A percentile compares a stretch with the other conserved stretches of the same genome.
Evolutionary conservation across 768 basidiomycete species (phyloP).

Genomic region (Boletus edulis): DNA sequence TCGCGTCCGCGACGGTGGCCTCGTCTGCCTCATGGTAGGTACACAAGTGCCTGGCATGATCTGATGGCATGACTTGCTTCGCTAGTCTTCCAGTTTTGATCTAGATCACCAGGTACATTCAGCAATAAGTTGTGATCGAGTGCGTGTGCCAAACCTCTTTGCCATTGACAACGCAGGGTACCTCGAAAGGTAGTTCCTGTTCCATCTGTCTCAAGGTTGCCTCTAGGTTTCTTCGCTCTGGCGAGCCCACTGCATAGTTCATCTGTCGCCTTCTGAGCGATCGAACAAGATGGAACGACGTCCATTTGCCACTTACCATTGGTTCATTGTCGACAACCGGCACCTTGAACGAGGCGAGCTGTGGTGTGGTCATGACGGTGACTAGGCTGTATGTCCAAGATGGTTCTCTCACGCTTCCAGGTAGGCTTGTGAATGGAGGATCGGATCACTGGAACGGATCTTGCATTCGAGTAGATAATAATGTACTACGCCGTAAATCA

Average conservation of each 20-base stretch:
- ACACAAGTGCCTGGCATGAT: constrained; percentile 80
- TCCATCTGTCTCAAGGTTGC: constrained; percentile 79
- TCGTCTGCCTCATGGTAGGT: constrained; percentile 87
- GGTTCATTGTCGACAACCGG: constrained; percentile 91
- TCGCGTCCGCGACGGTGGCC: constrained; percentile 71
- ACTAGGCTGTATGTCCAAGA: neutral
- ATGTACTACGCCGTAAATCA: too few relatives aligned
- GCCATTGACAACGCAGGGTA: constrained; percentile 92
- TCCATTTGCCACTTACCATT: constrained; percentile 59
- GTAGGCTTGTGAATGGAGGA: neutral
- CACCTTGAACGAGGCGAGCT: constrained; percentile 83
- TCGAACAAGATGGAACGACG: neutral
- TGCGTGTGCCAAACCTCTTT: constrained; percentile 54
- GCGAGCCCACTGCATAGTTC: constrained; percentile 73
- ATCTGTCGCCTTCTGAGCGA: constrained; percentile 42
- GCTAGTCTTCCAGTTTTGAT: constrained; percentile 77
- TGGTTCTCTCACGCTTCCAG: neutral
- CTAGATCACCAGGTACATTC: constrained; percentile 35
- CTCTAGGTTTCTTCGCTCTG: constrained; percentile 71
- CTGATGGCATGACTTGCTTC: constrained; percentile 82
- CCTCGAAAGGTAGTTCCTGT: constrained; percentile 81
- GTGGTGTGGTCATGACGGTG: constrained; percentile 57
- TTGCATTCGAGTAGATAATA: neutral
- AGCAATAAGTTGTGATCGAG: neutral
- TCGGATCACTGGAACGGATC: constrained; percentile 15